These are phyloP conservation scores for Xylaria sp. DNA, from an alignment of 2,329 filamentous ascomycete genomes.

Conservation along the genomic window DNA sequence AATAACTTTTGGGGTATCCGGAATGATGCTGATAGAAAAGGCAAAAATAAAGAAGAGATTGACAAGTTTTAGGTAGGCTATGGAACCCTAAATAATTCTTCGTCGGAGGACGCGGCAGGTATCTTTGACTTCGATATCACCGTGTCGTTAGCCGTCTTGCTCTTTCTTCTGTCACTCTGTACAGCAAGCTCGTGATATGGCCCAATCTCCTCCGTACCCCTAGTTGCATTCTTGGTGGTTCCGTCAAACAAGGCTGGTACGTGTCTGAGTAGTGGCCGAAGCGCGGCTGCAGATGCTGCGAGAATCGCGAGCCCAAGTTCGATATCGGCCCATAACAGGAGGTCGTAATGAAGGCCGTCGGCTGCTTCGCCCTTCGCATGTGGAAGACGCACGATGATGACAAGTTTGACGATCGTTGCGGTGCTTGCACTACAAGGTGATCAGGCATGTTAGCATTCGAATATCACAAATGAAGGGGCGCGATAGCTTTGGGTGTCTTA, in stretches of 20 bases:
- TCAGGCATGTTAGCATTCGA: slow-evolving; percentile 2
- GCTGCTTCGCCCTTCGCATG: slow-evolving; percentile 31
- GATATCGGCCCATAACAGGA: slow-evolving; percentile 43
- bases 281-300: slow-evolving; percentile 39
- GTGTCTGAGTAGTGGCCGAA: slow-evolving; percentile 40
- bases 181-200: slow-evolving; percentile 26
- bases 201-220: slow-evolving; percentile 16
- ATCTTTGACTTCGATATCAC: background rate
- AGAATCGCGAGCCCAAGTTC: slow-evolving; percentile 42
- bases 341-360: slow-evolving; percentile 38
- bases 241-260: slow-evolving; percentile 27
- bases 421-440: slow-evolving; percentile 38
- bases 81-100: slow-evolving; percentile 23
- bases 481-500: slow-evolving; percentile 27
- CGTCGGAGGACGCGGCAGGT: slow-evolving; percentile 15
- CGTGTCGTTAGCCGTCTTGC: background rate
- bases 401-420: slow-evolving; percentile 44
- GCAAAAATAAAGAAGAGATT: background rate
- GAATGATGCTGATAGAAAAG: background rate
- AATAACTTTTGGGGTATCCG: slow-evolving; percentile 19
- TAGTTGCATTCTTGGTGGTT: slow-evolving; percentile 5
- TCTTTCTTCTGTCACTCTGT: slow-evolving; percentile 11
- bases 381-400: slow-evolving; percentile 39
- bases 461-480: slow-evolving; percentile 36
- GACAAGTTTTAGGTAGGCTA: background rate